These are phyloP conservation scores for Globisporangium nunn DNA, from an alignment of 352 stramenopile species.

Conservation along the genomic window DNA sequence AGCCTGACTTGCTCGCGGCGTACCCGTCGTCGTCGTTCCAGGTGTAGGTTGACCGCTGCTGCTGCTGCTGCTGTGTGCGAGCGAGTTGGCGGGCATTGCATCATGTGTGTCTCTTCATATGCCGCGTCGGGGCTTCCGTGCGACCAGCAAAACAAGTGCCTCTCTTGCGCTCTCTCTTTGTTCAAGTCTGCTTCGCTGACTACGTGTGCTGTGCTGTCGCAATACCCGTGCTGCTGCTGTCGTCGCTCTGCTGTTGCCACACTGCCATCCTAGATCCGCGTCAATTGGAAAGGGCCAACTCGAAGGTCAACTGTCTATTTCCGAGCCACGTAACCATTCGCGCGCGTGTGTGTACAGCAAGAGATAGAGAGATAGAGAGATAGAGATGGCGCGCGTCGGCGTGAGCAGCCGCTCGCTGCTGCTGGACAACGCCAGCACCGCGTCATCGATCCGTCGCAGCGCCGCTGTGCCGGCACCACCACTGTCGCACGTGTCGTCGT, in stretches of 20 bases:
- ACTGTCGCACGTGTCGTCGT: conserved; percentile 2
- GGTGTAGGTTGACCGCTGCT: background rate
- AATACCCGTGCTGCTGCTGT: no score
- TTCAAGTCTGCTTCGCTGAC: no score
- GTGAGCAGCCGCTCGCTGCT: conserved; percentile 2
- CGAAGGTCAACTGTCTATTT: no score
- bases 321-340: no score
- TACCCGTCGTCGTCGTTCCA: background rate
- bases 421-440: background rate
- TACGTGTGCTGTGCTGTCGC: no score
- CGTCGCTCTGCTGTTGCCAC: no score
- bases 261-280: no score
- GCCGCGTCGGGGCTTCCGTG: background rate
- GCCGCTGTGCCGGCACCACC: background rate
- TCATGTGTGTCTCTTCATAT: background rate
- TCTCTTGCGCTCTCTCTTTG: background rate
- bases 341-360: no score
- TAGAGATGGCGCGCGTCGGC: conserved; percentile 2
- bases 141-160: background rate
- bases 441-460: conserved; percentile 1
- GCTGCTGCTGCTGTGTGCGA: background rate
- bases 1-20: conserved; percentile 50
- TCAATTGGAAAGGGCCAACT: no score
- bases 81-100: background rate
- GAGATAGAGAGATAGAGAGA: no score